phyloP scores from a whole-genome alignment of 2,329 filamentous ascomycete species.

The Monosporascus sp. region DNA sequence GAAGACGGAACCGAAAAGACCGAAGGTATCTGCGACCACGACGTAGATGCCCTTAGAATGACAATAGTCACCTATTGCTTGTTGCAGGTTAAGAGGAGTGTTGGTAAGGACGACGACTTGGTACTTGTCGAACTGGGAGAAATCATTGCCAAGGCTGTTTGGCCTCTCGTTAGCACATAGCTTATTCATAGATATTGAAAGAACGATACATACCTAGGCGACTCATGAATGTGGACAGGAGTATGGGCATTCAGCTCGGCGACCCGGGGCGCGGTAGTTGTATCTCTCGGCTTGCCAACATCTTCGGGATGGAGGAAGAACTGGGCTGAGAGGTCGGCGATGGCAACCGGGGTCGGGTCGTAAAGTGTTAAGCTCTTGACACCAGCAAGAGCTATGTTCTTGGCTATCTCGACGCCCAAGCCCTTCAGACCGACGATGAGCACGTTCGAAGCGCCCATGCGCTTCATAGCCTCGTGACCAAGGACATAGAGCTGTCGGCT shows the following conservation, averaged over 20 bases:
- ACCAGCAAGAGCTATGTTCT: slow-evolving; percentile 96
- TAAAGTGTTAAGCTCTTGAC: slow-evolving; percentile 95
- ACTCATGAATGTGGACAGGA: slow-evolving; percentile 73
- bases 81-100: slow-evolving; percentile 73
- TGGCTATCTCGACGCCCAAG: slow-evolving; percentile 94
- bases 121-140: slow-evolving; percentile 81
- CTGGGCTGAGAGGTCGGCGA: slow-evolving; percentile 90
- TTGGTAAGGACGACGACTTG: slow-evolving; percentile 90
- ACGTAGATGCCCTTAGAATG: slow-evolving; percentile 91
- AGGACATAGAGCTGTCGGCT: slow-evolving; percentile 69
- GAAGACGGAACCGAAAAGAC: slow-evolving; percentile 92
- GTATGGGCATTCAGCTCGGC: slow-evolving; percentile 96
- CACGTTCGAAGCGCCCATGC: slow-evolving; percentile 94
- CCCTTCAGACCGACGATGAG: slow-evolving; percentile 89
- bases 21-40: slow-evolving; percentile 82
- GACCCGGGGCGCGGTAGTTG: slow-evolving; percentile 81
- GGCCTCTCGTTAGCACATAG: slow-evolving; percentile 16
- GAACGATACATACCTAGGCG: slow-evolving; percentile 39
- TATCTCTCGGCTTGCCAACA: slow-evolving; percentile 85
- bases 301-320: slow-evolving; percentile 91
- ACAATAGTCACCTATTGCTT: slow-evolving; percentile 85
- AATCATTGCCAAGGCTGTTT: slow-evolving; percentile 65
- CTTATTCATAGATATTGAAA: background rate
- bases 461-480: slow-evolving; percentile 88
- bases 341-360: slow-evolving; percentile 78